A percentile compares a stretch with the other conserved stretches of the same genome.
These are phyloP conservation scores for Panaeolus cyanescens DNA, from an alignment of 768 basidiomycete species.

Conservation along the genomic window DNA sequence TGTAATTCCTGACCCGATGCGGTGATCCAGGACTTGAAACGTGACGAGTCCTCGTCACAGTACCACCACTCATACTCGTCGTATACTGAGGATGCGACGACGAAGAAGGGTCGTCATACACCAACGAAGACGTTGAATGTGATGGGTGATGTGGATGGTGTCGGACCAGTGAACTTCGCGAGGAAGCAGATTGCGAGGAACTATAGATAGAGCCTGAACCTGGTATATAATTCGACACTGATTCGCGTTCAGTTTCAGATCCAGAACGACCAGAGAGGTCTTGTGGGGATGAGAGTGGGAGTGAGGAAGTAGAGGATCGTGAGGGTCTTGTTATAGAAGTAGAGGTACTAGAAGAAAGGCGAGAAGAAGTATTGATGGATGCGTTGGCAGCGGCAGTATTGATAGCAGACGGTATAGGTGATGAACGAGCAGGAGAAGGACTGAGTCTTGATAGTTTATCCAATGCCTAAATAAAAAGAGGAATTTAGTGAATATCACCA, in stretches of 20 bases:
- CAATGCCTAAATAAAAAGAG: conserved; percentile 46
- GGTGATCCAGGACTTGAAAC: conserved; percentile 35
- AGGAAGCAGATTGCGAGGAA: conserved; percentile 24
- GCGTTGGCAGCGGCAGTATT: no score
- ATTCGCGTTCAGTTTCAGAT: conserved; percentile 83
- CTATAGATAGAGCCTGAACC: conserved; percentile 28
- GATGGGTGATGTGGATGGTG: conserved; percentile 7
- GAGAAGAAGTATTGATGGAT: conserved; percentile 31
- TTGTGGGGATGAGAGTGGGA: conserved; percentile 17
- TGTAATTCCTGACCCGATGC: conserved; percentile 4
- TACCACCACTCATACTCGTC: no score
- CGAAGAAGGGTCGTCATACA: conserved; percentile 17
- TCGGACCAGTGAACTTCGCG: conserved; percentile 14
- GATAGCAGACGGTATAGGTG: conserved; percentile 32
- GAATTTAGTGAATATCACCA: conserved; percentile 15
- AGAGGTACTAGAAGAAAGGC: conserved; percentile 34
- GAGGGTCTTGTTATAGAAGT: conserved; percentile 30
- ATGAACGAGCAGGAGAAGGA: conserved; percentile 48
- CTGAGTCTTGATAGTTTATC: conserved; percentile 66
- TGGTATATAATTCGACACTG: conserved; percentile 27
- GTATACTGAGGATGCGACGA: no score
- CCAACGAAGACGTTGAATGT: conserved; percentile 8
- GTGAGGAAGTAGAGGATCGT: conserved; percentile 16
- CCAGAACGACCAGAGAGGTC: conserved; percentile 55
- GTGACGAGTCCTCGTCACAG: conserved; percentile 21